Base-by-base conservation (phyloP, 306 rosid genomes). In the Echinosophora koreensis region DNA sequence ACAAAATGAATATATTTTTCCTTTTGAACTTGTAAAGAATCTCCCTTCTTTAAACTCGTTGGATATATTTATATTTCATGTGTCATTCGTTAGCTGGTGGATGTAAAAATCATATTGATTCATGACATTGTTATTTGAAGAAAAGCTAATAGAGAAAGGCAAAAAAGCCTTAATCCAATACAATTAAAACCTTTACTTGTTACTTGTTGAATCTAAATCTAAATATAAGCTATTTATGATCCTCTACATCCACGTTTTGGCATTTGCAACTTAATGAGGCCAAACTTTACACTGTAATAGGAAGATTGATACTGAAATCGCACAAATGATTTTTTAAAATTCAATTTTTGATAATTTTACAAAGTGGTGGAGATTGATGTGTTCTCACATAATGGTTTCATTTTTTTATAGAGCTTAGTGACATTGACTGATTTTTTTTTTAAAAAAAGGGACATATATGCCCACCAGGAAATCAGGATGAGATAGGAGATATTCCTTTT, bases 1-100 rank as follows among this genome's bases (percentile, higher is more conserved):
- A 6, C 42, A 55, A 44, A 30, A 14, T 11, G 54, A 51, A 2
- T 52, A 56, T 61, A 13, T 17, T 80, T 75, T 49, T 8, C 80
- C 15, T 38, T 28, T 41, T 13, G 41, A 18, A 38, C 12, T 60
- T 44, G 4, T 30, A 3, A 6, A 39, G 9, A 42, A 7, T n/a
- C 10, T 15, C 49, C 15, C 13, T 14, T 41, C 28, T 15, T 27
- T 11, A 30, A 49, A 8, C 49, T 9, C 51, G 8, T 10, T 58
- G 77, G 12, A 58, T 51, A 18, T 15, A 10, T 12, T n/a, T 9
- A 38, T 38, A 15, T 28, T 58, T 35, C 54, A 41, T 67, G 42
- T 10, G 51, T 64, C 8, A 5, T 34, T 38, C 50, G 18, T 38
- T 39, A 38, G 14, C n/a, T 38, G 51, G 46, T 61, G 28, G 30